Conservation (phyloP, 202 grass and related monocot species). For the Carex arenaria region DNA sequence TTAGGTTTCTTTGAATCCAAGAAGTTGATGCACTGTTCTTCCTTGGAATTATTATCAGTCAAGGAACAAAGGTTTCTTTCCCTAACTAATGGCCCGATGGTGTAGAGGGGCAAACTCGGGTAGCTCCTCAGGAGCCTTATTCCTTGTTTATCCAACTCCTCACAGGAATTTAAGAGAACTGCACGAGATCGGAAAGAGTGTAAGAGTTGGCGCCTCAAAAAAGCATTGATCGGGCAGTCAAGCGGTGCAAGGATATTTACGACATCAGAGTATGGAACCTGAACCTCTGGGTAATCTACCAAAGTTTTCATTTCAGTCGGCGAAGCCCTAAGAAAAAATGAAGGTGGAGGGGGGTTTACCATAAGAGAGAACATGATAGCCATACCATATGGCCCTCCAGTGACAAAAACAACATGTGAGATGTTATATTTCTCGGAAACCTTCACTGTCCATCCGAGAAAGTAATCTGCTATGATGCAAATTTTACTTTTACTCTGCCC, state of each 20-base stretch:
- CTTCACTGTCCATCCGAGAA: conserved; percentile 40
- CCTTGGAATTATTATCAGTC: neutral
- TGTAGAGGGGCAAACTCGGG: neutral
- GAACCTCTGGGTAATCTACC: conserved; percentile 11
- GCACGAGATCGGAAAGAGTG: neutral
- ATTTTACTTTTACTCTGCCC: conserved; percentile 23
- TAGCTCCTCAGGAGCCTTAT: neutral
- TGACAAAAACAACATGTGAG: conserved; percentile 29
- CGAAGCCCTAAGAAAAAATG: neutral
- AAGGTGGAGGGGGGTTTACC: conserved; percentile 15
- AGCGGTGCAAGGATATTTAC: neutral
- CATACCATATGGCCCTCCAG: conserved; percentile 31
- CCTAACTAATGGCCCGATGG: conserved; percentile 2
- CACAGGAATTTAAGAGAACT: conserved; percentile 19
- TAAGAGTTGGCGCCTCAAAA: neutral
- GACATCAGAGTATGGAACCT: neutral
- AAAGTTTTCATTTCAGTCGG: neutral
- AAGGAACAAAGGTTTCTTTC: neutral
- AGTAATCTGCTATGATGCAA: conserved; percentile 42
- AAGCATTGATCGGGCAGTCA: neutral
- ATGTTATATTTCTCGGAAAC: conserved; percentile 27
- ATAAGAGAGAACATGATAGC: conserved; percentile 27
- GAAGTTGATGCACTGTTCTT: conserved; percentile 1
- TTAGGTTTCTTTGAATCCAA: neutral
- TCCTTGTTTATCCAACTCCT: conserved; percentile 17